phyloP scores from a whole-genome alignment of 2,329 filamentous ascomycete genomes.

The Fusarium brachygibbosum region DNA sequence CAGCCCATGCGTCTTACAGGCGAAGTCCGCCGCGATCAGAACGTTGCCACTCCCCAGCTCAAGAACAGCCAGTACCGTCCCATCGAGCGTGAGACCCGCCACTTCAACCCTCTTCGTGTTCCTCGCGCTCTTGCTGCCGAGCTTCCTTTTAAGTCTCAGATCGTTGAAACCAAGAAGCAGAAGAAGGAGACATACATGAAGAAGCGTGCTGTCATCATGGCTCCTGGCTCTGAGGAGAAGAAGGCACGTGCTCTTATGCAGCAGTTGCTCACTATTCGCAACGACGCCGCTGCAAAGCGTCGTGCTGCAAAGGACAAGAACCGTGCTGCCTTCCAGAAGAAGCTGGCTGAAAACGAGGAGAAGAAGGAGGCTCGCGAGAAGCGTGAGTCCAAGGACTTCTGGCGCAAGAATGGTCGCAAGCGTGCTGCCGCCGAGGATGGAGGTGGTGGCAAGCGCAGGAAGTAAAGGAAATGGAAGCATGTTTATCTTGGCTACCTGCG shows the following conservation, averaged over 20 bases:
- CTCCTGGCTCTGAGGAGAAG: constrained; percentile 87
- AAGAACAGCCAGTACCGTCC: constrained; percentile 88
- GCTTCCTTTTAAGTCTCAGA: constrained; percentile 93
- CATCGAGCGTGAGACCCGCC: constrained; percentile 74
- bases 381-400: constrained; percentile 92
- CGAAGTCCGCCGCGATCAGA: constrained; percentile 83
- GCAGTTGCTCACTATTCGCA: constrained; percentile 89
- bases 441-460: constrained; percentile 56
- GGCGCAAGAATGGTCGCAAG: constrained; percentile 88
- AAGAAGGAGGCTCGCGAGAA: constrained; percentile 90
- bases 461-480: constrained; percentile 26
- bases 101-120: constrained; percentile 85
- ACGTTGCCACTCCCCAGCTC: constrained; percentile 80
- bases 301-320: constrained; percentile 89
- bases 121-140: constrained; percentile 83
- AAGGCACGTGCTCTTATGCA: constrained; percentile 90
- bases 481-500: background rate
- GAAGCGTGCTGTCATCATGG: constrained; percentile 90
- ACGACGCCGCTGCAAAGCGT: constrained; percentile 90
- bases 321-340: constrained; percentile 82
- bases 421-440: constrained; percentile 61
- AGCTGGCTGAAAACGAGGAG: constrained; percentile 84
- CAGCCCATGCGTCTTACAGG: constrained; percentile 94
- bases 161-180: constrained; percentile 83
- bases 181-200: constrained; percentile 89